These are phyloP conservation scores for Phytophthora pinifolia DNA, from an alignment of 352 stramenopile species.

Conservation along the genomic window DNA sequence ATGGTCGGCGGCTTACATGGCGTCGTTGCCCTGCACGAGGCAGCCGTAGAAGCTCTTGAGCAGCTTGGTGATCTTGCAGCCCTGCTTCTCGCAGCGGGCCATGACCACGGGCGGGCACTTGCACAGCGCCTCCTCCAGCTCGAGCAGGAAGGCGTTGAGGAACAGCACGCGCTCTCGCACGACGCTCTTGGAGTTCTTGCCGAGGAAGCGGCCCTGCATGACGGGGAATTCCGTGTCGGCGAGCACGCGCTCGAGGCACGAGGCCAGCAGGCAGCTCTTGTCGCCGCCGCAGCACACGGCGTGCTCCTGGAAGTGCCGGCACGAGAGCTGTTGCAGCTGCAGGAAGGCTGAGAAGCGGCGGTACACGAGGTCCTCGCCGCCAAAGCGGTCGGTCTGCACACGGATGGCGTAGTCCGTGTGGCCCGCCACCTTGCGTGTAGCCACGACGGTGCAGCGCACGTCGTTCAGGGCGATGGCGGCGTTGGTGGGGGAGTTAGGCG, in stretches of 20 bases:
- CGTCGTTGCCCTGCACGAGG: constrained; percentile 44
- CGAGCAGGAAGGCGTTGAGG: constrained; percentile 79
- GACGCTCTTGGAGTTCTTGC: constrained; percentile 83
- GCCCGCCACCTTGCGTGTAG: constrained; percentile 69
- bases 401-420: constrained; percentile 89
- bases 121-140: constrained; percentile 72
- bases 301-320: constrained; percentile 68
- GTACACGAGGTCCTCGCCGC: constrained; percentile 71
- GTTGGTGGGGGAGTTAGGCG: constrained; percentile 22
- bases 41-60: constrained; percentile 88
- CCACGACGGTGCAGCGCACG: constrained; percentile 64
- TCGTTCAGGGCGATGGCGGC: constrained; percentile 44
- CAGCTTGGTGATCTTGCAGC: constrained; percentile 83
- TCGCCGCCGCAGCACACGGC: constrained; percentile 67
- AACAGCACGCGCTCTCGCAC: constrained; percentile 78
- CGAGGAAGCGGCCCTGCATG: constrained; percentile 65
- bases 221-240: constrained; percentile 72
- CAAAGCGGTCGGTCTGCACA: constrained; percentile 61
- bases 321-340: constrained; percentile 74
- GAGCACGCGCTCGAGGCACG: constrained; percentile 73
- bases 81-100: constrained; percentile 73
- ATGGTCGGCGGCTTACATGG: constrained; percentile 36
- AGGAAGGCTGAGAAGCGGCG: constrained; percentile 85
- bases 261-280: constrained; percentile 62
- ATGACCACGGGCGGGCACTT: constrained; percentile 78